Conservation (phyloP, 306 rosid genomes). For the Prunus campanulata region DNA sequence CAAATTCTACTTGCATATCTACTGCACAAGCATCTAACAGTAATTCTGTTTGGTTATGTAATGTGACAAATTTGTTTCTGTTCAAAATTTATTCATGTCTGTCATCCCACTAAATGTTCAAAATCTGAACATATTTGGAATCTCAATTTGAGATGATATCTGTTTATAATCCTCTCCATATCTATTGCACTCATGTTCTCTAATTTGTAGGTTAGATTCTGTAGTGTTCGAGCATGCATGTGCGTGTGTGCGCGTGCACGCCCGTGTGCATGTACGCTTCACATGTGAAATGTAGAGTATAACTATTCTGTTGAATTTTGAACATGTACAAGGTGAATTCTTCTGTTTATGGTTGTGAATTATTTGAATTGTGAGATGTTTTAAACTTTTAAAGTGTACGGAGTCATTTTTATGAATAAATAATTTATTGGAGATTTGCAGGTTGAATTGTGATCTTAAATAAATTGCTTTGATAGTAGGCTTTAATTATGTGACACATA, state of each 20-base stretch:
- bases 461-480: not conserved
- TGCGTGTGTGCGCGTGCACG: not conserved
- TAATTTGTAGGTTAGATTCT: not conserved
- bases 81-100: not conserved
- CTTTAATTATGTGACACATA: not conserved
- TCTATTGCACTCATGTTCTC: not conserved
- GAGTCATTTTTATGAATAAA: not conserved
- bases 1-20: not conserved
- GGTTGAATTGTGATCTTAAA: not conserved
- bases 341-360: not conserved
- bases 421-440: not conserved
- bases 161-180: not conserved
- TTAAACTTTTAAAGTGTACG: not conserved
- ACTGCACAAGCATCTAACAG: not conserved
- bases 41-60: not conserved
- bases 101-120: not conserved
- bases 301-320: not conserved
- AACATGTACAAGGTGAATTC: not conserved
- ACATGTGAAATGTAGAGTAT: not conserved
- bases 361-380: not conserved
- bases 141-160: not conserved
- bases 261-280: not conserved
- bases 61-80: not conserved
- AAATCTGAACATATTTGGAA: not conserved
- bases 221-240: not conserved